Base-by-base conservation (phyloP, 2,329 filamentous ascomycete species). In the Talaromyces albobiverticillius region DNA sequence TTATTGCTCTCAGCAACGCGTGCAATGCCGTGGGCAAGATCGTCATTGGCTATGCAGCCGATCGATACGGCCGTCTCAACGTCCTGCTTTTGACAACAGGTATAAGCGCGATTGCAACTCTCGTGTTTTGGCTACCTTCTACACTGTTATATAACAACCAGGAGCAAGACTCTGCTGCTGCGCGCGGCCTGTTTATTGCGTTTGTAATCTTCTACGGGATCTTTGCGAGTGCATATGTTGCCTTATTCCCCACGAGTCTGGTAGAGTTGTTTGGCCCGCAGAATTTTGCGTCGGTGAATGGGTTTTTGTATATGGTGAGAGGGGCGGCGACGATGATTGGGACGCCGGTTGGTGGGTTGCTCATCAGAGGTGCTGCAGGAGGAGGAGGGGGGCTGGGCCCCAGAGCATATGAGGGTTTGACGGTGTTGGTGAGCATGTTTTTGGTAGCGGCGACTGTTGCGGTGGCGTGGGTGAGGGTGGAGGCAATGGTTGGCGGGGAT, bases 1-100 rank as follows among this genome's bases (percentile, higher is more conserved):
- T 76, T 14, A 72, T 74, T 32, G 64, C 71, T 4, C 60, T 74
- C 3, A 72, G 68, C 23, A 76, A 75, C 47, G 71, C 70, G 0
- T 67, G 69, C 7, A 74, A 73, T 54, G 70, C 70, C 2, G 55
- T 70, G 4, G 71, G 70, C 2, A 71, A 71, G 51, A 67, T 76
- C 3, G 60, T 64, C 1, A 69, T 75, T 52, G 72, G 73, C 1
- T 64, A 67, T 40, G 56, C 67, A 2, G 71, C 72, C 3, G 73
- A 74, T 54, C 59, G 65, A 3, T 62, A 71, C 32, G 72, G 73
- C 10, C 55, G 72, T 26, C 61, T 74, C 14, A 75, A 76, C 54
- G 68, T 69, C 1, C 56, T 75, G 2, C 63, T 75, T 3, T 45
- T 72, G 25, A 64, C 60, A 10, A 68, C 60, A 0, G 50, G 67